Evolutionary conservation across 176 grass and related monocot species (phyloP).

Genomic region (Poa pratensis): DNA sequence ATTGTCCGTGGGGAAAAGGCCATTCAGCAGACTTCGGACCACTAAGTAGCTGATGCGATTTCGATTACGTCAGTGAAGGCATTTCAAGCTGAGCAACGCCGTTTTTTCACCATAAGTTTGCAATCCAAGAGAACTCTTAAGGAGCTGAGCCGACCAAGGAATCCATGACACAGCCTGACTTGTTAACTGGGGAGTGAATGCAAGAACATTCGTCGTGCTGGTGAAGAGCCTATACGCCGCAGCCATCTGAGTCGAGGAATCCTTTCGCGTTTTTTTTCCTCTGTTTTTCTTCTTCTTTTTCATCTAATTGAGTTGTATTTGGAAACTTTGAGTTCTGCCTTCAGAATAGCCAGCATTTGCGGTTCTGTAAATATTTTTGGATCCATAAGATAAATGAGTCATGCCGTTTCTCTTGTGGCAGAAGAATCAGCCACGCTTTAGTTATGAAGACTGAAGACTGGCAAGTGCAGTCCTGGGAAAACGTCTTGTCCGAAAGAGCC

Average conservation of each 20-base stretch:
- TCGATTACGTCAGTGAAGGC: slow-evolving; percentile 2
- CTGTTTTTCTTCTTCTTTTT: slow-evolving; percentile 31
- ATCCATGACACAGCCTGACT: slow-evolving; percentile 25
- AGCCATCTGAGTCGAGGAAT: slow-evolving; percentile 32
- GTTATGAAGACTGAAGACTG: background rate
- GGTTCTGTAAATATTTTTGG: slow-evolving; percentile 57
- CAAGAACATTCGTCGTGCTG: slow-evolving; percentile 18
- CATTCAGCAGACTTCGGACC: slow-evolving; percentile 41
- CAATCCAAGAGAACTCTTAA: background rate
- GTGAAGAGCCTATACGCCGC: background rate
- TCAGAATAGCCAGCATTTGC: slow-evolving; percentile 43
- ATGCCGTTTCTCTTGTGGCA: background rate
- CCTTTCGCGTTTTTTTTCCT: slow-evolving; percentile 25
- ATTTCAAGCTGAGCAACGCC: slow-evolving; percentile 7
- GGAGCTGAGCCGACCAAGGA: slow-evolving; percentile 9
- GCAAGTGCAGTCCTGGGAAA: background rate
- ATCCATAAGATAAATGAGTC: slow-evolving; percentile 48
- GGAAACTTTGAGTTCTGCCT: slow-evolving; percentile 38
- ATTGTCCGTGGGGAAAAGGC: slow-evolving; percentile 59
- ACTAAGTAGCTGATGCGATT: slow-evolving; percentile 27
- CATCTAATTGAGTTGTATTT: slow-evolving; percentile 48
- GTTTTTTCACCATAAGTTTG: slow-evolving; percentile 23
- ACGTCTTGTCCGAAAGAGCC: background rate
- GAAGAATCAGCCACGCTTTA: slow-evolving; percentile 26
- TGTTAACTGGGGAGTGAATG: slow-evolving; percentile 27